Evolutionary conservation across 1,284 basidiomycete genomes (phyloP), one percentile per base, ranked within the genome.

Genomic region (Flammula alnicola): DNA sequence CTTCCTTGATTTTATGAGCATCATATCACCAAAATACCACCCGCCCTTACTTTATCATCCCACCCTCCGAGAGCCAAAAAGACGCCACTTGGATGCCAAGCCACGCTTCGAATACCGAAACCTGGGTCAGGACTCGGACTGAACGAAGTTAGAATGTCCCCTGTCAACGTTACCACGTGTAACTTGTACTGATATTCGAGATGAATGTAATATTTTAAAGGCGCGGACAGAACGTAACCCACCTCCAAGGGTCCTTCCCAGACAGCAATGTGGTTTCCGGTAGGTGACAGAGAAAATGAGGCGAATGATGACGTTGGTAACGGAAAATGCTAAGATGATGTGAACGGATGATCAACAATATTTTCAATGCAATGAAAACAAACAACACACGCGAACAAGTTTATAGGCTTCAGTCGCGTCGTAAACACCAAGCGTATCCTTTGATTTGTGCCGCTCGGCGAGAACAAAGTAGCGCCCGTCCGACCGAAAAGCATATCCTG

Each of bases 221-320:
- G 36, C 47, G 20, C 14, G 19, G 5, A 35, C 40, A 25, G 41
- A n/a, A 25, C 11, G 38, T 25, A 27, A 66, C 76, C 37, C 55
- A 91, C 93, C 71, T 91, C 87, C 19, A 94, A 67, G 7, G 83
- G 76, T 9, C 87, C 84, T 63, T 96, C 94, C 87, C 89, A 94
- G 0, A 89, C 78, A 0, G 92, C 92, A 10, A 96, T 56, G 67
- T 87, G 77, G 57, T 84, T 86, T 5, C 92, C 93, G 9, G 81
- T 87, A 0, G 93, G 93, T 7, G 92, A 93, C 53, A 95, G 76
- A 1, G 83, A 74, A n/a, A 95, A 64, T 0, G 88, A 90, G 11
- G 87, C 77, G 17, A 92, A 68, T 17, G 89, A 88, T 5, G 79
- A 72, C 0, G 92, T 92, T 1, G 86, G 84, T n/a, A 93, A 70